Base-by-base conservation (phyloP, 805 yeast genomes). In the Lachancea sp. region DNA sequence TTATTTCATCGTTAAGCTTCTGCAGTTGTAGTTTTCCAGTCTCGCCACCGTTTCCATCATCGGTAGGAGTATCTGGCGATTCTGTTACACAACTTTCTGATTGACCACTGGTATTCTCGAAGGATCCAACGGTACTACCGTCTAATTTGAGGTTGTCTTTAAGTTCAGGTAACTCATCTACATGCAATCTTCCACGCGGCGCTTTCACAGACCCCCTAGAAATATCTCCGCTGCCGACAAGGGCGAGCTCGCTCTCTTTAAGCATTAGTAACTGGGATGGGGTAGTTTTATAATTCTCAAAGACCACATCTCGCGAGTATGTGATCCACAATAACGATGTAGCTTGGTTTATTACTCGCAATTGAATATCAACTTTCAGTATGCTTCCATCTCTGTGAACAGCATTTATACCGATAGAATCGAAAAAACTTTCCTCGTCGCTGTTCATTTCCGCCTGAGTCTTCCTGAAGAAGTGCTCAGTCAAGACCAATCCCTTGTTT, bases 401-500 rank as follows among this genome's bases (percentile, higher is more conserved):
- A 8, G 83, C 96, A 43, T 69, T 67, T 8, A 87, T 69, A 28
- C 94, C 95, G 17, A 72, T 68, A 1, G 88, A 80, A 21, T 71
- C 69, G 43, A 83, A 80, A 35, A 77, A 62, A 5, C 74, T 77
- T 18, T 72, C 72, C 35, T 68, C 73, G 22, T 57, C 50, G n/a
- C 58, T 63, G 34, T 56, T 60, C 49, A 55, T 55, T 40, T 71
- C 67, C 0, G 83, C 79, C 42, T 71, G 69, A 39, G 77, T 70
- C 48, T 80, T 78, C 46, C 97, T 72, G 64, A 90, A 88, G 56
- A 83, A 82, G 61, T 88, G 96, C 60, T 89, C 97, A 0, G 97
- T 95, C 9, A 89, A 65, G 0, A 89, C 96, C 37, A 85, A 63
- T 1, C 96, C 96, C 44, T 46, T 58, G 39, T 58, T 61, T 25